phyloP scores from a whole-genome alignment of 2,329 filamentous ascomycete genomes.

The Claviceps purpurea region DNA sequence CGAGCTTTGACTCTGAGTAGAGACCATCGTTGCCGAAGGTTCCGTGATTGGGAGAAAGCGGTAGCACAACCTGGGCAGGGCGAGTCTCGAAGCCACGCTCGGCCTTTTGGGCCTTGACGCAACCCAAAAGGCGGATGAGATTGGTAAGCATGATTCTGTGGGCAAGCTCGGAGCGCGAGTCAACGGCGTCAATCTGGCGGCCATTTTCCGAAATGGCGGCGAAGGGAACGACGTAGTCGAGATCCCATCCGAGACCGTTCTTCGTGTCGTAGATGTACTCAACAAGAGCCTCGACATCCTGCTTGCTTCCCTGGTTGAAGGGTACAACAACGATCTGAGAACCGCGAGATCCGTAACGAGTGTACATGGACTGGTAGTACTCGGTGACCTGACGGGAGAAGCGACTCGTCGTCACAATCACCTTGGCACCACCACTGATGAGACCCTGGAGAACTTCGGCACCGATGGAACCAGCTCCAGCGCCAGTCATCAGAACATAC shows the following conservation, averaged over 20 bases:
- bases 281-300: slow-evolving; percentile 86
- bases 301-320: slow-evolving; percentile 98
- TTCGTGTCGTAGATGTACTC: slow-evolving; percentile 96
- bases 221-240: slow-evolving; percentile 92
- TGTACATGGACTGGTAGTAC: slow-evolving; percentile 99
- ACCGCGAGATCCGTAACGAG: slow-evolving; percentile 80
- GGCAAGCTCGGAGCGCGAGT: slow-evolving; percentile 94
- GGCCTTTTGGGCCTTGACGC: slow-evolving; percentile 82
- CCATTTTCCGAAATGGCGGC: slow-evolving; percentile 96
- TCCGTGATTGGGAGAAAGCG: slow-evolving; percentile 93
- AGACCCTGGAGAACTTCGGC: slow-evolving; percentile 92
- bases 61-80: slow-evolving; percentile 90
- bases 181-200: slow-evolving; percentile 90
- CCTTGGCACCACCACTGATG: slow-evolving; percentile 92
- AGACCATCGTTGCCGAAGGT: slow-evolving; percentile 97
- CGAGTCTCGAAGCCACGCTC: slow-evolving; percentile 84
- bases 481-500: slow-evolving; percentile 95
- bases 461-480: slow-evolving; percentile 93
- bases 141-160: slow-evolving; percentile 99
- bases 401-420: slow-evolving; percentile 89
- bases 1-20: slow-evolving; percentile 96
- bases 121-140: slow-evolving; percentile 77
- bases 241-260: slow-evolving; percentile 93
- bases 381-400: slow-evolving; percentile 97
- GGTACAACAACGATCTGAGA: slow-evolving; percentile 96